Base-by-base conservation (phyloP, 2,329 filamentous ascomycete genomes). In the Thelonectria discophora region DNA sequence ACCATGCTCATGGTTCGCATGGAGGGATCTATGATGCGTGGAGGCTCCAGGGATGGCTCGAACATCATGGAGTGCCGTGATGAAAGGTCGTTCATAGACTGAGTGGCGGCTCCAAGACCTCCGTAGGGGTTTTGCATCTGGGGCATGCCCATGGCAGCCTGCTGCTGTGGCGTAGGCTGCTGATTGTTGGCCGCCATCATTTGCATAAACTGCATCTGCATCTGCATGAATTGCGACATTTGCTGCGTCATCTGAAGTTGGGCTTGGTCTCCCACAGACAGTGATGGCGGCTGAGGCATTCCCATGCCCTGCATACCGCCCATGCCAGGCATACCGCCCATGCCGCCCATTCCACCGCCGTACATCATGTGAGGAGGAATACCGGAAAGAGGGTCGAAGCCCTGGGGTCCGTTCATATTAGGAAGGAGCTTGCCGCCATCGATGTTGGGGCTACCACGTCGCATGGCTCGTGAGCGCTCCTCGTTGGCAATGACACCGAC, bases 161-260 rank as follows among this genome's bases (percentile, higher is more conserved):
- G 72, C 57, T 74, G 74, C 13, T 54, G 49, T 5, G 27, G 64
- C 11, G 74, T 73, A 13, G 54, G 55, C 12, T 37, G 64, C 8
- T 68, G 67, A 46, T 66, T 65, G 63, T 79, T 80, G 51, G 73
- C 68, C 1, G 83, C 82, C 84, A 92, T 91, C 87, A 93, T 90
- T 71, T 94, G 90, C 90, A 96, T 94, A 78, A 93, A 93, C 74
- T 96, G 91, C 90, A 96, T 94, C 75, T 97, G 93, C 89, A 95
- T 93, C 74, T 93, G 90, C 90, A 94, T 93, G 78, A 94, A 93
- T 71, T 92, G 89, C 58, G 87, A 85, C 91, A 94, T 94, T 73
- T 94, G 90, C 72, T 93, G 90, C 7, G 86, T 90, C 84, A 95
- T 90, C 68, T 94, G 89, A 43, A 94, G 84, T 69, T 94, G 91